Base-by-base conservation (phyloP, 1,139 yeast genomes). In the Geotrichum carabidarum region DNA sequence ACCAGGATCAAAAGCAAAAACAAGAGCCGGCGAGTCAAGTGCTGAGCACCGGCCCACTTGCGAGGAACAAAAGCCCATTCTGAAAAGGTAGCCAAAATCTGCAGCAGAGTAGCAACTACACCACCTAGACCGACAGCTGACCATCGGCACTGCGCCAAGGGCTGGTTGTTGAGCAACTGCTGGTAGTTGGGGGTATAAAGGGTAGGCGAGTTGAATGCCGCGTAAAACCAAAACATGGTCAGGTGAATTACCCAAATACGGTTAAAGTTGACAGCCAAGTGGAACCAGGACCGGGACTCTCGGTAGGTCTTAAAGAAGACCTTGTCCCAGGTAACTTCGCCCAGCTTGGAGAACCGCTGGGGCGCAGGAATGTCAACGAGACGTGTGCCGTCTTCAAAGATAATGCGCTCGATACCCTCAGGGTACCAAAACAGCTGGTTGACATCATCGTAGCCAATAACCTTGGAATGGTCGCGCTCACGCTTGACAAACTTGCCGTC, bases 341-440 rank as follows among this genome's bases (percentile, higher is more conserved):
- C 96, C 59, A 93, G 79, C 72, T 86, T 84, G 67, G 83, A 78
- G 71, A 81, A 94, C 72, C 99, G 86, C 73, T 93, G 96, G 66
- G 84, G 88, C 59, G 83, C 80, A 45, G 97, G 95, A 66, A 90
- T 75, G 66, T 94, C 99, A 56, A 93, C 88, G 68, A 93, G 78
- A 71, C 96, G 84, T 37, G 95, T 78, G 62, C 95, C 96, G 71
- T 93, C 98, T 69, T 86, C 91, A 68, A 91, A 82, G 51, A 86
- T 81, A 67, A 93, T 91, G 75, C 95, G 85, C 59, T 94, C 86
- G 65, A 93, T 86, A 78, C 99, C 99, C 75, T 93, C 98, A 45
- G 99, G 98, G 74, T 93, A 94, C 99, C 99, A 93, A 76, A 93
- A 93, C 65, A 93, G 80, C 78, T 94, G 99, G 74, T 94, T 93